Percentiles rank a stretch among this genome's conserved stretches.
phyloP scores from a whole-genome alignment of 2,329 filamentous ascomycete genomes.

The Biscogniauxia mediterranea region DNA sequence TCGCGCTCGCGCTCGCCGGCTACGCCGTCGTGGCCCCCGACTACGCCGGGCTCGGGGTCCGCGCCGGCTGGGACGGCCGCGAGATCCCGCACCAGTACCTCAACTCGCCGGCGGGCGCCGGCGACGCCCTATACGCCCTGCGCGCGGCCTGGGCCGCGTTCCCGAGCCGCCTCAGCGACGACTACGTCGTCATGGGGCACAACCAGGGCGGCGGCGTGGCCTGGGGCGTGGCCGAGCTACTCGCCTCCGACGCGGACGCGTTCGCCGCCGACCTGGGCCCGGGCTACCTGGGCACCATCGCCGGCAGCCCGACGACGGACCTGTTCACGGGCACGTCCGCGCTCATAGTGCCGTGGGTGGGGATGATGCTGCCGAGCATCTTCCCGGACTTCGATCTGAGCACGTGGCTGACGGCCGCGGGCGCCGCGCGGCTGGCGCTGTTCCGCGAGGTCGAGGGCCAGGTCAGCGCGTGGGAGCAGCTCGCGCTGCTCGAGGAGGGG shows the following conservation, averaged over 20 bases:
- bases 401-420: slow-evolving; percentile 29
- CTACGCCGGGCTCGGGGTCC: slow-evolving; percentile 44
- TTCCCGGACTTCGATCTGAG: slow-evolving; percentile 27
- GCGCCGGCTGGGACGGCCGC: slow-evolving; percentile 31
- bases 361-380: slow-evolving; percentile 21
- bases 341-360: slow-evolving; percentile 20
- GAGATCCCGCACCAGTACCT: slow-evolving; percentile 42
- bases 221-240: slow-evolving; percentile 24
- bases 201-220: slow-evolving; percentile 33
- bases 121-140: slow-evolving; percentile 43
- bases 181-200: slow-evolving; percentile 35
- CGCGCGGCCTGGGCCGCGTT: slow-evolving; percentile 43
- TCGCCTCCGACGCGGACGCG: slow-evolving; percentile 12
- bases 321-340: background rate
- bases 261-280: background rate
- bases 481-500: slow-evolving; percentile 12
- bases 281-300: slow-evolving; percentile 7
- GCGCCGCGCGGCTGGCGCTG: slow-evolving; percentile 19
- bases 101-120: slow-evolving; percentile 36
- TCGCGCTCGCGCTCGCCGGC: slow-evolving; percentile 39
- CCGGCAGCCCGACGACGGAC: slow-evolving; percentile 6
- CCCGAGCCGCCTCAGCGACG: slow-evolving; percentile 28
- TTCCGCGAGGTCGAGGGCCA: slow-evolving; percentile 21
- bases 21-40: slow-evolving; percentile 45
- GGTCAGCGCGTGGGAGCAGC: slow-evolving; percentile 13